phyloP scores from a whole-genome alignment of 148 eudicot genomes.

The Arctostaphylos glauca region DNA sequence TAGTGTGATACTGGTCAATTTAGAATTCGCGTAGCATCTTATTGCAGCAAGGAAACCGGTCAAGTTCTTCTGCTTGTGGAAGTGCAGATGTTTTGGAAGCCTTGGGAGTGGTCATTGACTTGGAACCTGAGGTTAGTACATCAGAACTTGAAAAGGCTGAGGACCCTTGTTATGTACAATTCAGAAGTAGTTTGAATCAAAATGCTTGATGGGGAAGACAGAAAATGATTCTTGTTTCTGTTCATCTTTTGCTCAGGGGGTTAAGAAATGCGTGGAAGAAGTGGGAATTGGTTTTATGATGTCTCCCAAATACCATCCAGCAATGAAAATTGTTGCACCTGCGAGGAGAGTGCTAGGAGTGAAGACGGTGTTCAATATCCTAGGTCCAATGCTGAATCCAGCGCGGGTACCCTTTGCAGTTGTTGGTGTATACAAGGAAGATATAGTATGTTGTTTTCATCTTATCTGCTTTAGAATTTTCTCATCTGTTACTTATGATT shows the following conservation, averaged over 20 bases:
- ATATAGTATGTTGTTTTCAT: constrained; percentile 38
- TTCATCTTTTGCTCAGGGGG: constrained; percentile 21
- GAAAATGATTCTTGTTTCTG: background rate
- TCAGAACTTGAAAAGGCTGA: constrained; percentile 5
- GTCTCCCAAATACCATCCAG: constrained; percentile 89
- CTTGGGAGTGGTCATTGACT: constrained; percentile 60
- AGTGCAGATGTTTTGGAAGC: constrained; percentile 80
- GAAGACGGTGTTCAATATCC: constrained; percentile 84
- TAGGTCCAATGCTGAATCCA: constrained; percentile 96
- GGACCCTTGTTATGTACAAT: background rate
- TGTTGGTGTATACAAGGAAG: constrained; percentile 79
- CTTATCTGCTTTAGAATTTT: background rate
- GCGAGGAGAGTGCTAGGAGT: constrained; percentile 75
- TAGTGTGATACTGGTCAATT: background rate
- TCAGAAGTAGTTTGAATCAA: background rate
- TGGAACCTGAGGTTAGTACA: constrained; percentile 65
- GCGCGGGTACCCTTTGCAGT: constrained; percentile 93
- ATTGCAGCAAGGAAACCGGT: constrained; percentile 75
- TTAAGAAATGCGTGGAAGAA: constrained; percentile 36
- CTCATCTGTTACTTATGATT: background rate
- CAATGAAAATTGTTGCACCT: constrained; percentile 91
- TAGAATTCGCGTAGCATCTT: constrained; percentile 10
- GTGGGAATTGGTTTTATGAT: constrained; percentile 97
- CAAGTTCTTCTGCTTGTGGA: constrained; percentile 87
- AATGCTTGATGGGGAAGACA: background rate